These are phyloP conservation scores for Viola pubescens DNA, from an alignment of 441 rosid species.

Conservation along the genomic window DNA sequence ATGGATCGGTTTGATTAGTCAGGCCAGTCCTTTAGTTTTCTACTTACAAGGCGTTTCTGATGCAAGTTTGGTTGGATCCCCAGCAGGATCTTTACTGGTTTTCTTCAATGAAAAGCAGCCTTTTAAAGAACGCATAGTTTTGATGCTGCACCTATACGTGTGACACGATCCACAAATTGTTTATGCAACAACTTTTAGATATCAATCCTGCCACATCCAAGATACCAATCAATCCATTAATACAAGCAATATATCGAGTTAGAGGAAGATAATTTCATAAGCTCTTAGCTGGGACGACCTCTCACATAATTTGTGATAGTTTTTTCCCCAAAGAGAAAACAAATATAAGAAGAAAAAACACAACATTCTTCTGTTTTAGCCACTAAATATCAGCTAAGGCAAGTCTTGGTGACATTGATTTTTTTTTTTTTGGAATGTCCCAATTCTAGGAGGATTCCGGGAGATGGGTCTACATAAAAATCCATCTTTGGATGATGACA, in stretches of 20 bases:
- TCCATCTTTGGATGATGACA: no score
- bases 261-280: not conserved
- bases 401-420: no score
- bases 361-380: not conserved
- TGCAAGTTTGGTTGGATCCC: conserved; percentile 40
- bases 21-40: not conserved
- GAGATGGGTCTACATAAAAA: no score
- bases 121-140: conserved; percentile 36
- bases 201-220: conserved; percentile 19
- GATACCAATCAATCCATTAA: conserved; percentile 4
- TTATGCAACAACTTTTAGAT: not conserved
- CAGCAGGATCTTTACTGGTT: conserved; percentile 16
- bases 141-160: conserved; percentile 2
- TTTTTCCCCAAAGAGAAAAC: not conserved
- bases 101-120: conserved; percentile 43
- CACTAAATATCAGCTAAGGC: no score
- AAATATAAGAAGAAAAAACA: not conserved
- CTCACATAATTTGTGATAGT: not conserved
- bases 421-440: no score
- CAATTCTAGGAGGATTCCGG: no score
- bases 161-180: not conserved
- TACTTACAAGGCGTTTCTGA: conserved; percentile 61
- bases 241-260: conserved; percentile 3
- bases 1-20: not conserved
- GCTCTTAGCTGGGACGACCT: not conserved